phyloP scores from a whole-genome alignment of 169 alveolate species.

The Plasmodium coatneyi region DNA sequence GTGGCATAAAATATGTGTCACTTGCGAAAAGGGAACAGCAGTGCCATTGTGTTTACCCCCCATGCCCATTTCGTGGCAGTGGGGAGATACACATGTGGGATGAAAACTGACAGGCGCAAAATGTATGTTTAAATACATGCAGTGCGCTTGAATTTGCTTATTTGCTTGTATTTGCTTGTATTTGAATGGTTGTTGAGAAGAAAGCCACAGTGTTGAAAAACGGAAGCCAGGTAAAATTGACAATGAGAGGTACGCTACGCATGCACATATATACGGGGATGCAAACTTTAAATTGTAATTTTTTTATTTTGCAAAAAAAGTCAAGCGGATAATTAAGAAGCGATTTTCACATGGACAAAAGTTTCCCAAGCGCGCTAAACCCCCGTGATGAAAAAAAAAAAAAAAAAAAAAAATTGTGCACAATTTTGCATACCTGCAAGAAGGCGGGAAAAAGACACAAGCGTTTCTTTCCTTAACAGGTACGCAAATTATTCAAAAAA shows the following conservation, averaged over 20 bases:
- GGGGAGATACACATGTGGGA: neutral
- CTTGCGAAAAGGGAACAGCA: neutral
- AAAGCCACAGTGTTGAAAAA: neutral
- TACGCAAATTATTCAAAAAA: neutral
- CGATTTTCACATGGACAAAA: neutral
- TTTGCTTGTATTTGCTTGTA: neutral
- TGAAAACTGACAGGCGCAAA: neutral
- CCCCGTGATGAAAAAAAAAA: neutral
- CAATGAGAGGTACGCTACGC: neutral
- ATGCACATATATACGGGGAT: neutral
- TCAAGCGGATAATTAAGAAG: neutral
- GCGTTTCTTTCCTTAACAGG: neutral
- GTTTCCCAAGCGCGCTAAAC: neutral
- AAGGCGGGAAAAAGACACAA: neutral
- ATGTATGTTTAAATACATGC: constrained; percentile 2
- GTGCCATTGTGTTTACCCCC: neutral
- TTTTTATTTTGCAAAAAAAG: neutral
- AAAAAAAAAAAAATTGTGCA: neutral
- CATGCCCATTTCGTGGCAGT: neutral
- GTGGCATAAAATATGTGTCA: neutral
- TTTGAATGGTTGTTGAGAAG: neutral
- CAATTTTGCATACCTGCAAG: neutral
- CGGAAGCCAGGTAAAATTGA: neutral
- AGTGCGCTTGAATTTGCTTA: neutral
- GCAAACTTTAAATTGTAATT: neutral